Conservation (phyloP, 768 basidiomycete genomes). For the Naganishia vishniacii region DNA sequence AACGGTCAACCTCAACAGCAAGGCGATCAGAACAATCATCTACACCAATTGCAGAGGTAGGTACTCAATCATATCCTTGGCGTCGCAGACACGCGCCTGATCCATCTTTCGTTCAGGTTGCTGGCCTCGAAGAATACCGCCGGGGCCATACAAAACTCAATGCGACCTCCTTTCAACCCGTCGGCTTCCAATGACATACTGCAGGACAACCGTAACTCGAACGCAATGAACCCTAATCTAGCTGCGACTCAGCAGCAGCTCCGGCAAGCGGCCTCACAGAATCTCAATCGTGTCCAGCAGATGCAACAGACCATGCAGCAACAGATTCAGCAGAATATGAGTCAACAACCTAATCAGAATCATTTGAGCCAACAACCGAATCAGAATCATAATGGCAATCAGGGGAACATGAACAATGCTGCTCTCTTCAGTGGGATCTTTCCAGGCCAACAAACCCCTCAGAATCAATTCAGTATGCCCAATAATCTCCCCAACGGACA, state of each 20-base stretch:
- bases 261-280: constrained; percentile 1
- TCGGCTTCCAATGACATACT: neutral
- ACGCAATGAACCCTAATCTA: constrained; percentile 12
- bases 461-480: constrained; percentile 15
- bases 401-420: constrained; percentile 6
- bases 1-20: neutral
- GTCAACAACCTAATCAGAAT: neutral
- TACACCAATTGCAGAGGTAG: constrained; percentile 12
- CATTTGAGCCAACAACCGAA: constrained; percentile 2
- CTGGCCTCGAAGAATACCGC: constrained; percentile 11
- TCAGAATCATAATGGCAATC: constrained; percentile 4
- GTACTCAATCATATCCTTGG: neutral
- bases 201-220: constrained; percentile 3
- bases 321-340: constrained; percentile 5
- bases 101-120: neutral
- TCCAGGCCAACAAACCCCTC: neutral
- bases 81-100: neutral
- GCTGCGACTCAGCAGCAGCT: constrained; percentile 8
- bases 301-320: constrained; percentile 17
- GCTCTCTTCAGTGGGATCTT: neutral
- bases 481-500: neutral
- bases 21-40: constrained; percentile 15
- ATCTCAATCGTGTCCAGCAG: constrained; percentile 11
- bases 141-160: neutral
- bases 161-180: constrained; percentile 16